These are phyloP conservation scores for Helotiales sp. DNA, from an alignment of 2,329 filamentous ascomycete genomes.

Conservation along the genomic window DNA sequence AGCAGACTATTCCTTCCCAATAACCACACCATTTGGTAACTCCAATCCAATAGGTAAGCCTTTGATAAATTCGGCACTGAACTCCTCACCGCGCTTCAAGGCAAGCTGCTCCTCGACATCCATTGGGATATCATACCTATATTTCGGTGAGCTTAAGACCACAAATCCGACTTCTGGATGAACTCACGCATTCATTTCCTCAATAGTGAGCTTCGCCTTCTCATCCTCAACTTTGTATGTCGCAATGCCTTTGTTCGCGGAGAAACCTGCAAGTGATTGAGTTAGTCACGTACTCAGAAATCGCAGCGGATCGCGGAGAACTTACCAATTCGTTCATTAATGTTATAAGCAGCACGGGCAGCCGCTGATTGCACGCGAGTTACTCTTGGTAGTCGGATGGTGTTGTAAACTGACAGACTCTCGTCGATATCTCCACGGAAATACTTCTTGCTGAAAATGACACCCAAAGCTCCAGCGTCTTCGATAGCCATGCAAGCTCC, in stretches of 20 bases:
- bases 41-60: background rate
- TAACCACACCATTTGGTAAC: background rate
- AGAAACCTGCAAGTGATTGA: slow-evolving; percentile 51
- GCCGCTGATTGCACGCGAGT: slow-evolving; percentile 62
- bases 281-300: background rate
- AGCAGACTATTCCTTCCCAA: background rate
- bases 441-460: slow-evolving; percentile 43
- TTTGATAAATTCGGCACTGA: background rate
- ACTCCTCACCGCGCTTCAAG: background rate
- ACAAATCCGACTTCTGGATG: background rate
- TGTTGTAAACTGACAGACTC: slow-evolving; percentile 55
- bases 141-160: background rate
- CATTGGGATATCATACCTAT: slow-evolving; percentile 60
- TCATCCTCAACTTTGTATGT: slow-evolving; percentile 68
- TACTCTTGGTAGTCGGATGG: slow-evolving; percentile 58
- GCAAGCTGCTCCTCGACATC: slow-evolving; percentile 50
- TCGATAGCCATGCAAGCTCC: slow-evolving; percentile 52
- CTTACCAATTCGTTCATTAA: slow-evolving; percentile 63
- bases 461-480: slow-evolving; percentile 47
- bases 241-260: slow-evolving; percentile 59
- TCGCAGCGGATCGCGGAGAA: background rate
- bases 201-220: slow-evolving; percentile 66
- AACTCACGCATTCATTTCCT: slow-evolving; percentile 64
- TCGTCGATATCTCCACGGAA: slow-evolving; percentile 50
- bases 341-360: slow-evolving; percentile 63